A percentile compares a stretch with the other conserved stretches of the same genome.
These are phyloP conservation scores for Mimosa pudica DNA, from an alignment of 306 rosid genomes.

Conservation along the genomic window DNA sequence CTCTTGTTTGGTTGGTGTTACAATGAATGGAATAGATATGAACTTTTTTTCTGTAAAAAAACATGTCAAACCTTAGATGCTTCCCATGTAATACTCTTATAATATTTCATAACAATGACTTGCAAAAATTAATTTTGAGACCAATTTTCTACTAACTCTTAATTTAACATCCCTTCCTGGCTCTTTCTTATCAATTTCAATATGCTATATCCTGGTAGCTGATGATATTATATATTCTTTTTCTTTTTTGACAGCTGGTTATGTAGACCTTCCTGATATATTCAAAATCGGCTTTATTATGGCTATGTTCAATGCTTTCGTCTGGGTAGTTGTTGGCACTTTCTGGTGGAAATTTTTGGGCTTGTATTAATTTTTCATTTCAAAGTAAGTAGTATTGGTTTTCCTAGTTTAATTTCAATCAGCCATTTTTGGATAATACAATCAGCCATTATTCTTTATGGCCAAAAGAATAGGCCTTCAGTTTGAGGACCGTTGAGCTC, in stretches of 20 bases:
- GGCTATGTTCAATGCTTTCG: constrained; percentile 68
- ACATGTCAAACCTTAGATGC: neutral
- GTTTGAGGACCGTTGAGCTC: constrained; percentile 48
- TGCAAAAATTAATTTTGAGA: constrained; percentile 9
- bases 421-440: constrained; percentile 4
- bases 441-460: constrained; percentile 24
- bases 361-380: constrained; percentile 57
- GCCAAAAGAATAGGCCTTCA: constrained; percentile 40
- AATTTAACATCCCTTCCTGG: neutral
- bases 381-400: constrained; percentile 47
- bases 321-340: constrained; percentile 76
- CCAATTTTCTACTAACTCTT: constrained; percentile 10
- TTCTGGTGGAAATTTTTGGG: constrained; percentile 97
- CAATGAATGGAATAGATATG: neutral
- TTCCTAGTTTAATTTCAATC: constrained; percentile 16
- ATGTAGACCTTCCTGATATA: constrained; percentile 78
- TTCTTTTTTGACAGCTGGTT: constrained; percentile 74
- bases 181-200: neutral
- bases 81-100: no score
- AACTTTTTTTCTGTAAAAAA: neutral
- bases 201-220: constrained; percentile 34
- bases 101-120: neutral
- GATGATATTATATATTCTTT: constrained; percentile 20
- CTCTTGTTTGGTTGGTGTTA: neutral
- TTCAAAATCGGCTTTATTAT: constrained; percentile 73